A percentile compares a stretch with the other conserved stretches of the same genome.
These are phyloP conservation scores for Globisporangium acanthophoron DNA, from an alignment of 352 stramenopile species.

Conservation along the genomic window DNA sequence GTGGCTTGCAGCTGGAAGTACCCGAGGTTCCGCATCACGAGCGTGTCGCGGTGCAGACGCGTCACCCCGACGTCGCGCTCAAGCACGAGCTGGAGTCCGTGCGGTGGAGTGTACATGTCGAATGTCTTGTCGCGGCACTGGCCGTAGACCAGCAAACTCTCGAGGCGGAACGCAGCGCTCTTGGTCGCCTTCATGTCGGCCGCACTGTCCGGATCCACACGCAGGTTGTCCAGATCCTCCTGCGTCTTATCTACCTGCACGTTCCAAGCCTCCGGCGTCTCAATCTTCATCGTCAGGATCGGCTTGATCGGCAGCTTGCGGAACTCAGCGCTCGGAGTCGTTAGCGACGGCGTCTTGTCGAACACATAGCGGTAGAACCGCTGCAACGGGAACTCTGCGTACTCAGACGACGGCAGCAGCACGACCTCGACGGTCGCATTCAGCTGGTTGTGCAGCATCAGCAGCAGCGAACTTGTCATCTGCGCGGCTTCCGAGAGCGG, in stretches of 20 bases:
- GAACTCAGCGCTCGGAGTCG: conserved; percentile 63
- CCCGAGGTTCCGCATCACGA: conserved; percentile 99
- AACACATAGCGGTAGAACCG: conserved; percentile 92
- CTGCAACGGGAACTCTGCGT: conserved; percentile 87
- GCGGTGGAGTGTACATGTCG: conserved; percentile 74
- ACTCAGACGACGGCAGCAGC: conserved; percentile 55
- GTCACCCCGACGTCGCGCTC: conserved; percentile 56
- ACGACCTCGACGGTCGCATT: conserved; percentile 70
- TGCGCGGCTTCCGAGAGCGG: conserved; percentile 88
- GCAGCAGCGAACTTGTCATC: conserved; percentile 82
- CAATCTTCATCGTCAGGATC: conserved; percentile 91
- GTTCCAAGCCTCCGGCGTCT: conserved; percentile 91
- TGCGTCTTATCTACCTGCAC: conserved; percentile 70
- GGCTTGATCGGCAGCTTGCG: conserved; percentile 73
- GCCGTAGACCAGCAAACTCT: conserved; percentile 88
- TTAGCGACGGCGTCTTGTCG: conserved; percentile 39
- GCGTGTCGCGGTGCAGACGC: conserved; percentile 87
- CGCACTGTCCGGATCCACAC: conserved; percentile 53
- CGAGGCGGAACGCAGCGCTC: conserved; percentile 79
- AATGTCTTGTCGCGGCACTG: conserved; percentile 86
- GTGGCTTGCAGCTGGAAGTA: conserved; percentile 99
- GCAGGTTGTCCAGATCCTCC: conserved; percentile 92
- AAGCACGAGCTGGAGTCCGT: conserved; percentile 90
- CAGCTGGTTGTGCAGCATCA: conserved; percentile 68
- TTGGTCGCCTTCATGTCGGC: conserved; percentile 53